phyloP scores from a whole-genome alignment of 2,329 filamentous ascomycete genomes.

The Stemphylium lycopersici region DNA sequence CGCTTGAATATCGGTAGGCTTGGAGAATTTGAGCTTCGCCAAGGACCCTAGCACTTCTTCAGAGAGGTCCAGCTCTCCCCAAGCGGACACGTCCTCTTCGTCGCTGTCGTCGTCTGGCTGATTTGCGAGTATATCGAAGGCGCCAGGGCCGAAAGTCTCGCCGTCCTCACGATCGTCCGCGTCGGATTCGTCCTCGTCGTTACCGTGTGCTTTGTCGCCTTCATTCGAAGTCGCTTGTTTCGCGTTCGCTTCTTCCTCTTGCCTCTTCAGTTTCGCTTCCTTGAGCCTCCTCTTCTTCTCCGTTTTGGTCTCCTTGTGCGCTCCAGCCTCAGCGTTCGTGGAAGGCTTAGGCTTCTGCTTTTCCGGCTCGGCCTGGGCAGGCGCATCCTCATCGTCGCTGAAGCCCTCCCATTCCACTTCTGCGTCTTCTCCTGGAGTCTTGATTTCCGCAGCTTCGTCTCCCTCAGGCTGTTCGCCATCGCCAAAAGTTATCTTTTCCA shows the following conservation, averaged over 20 bases:
- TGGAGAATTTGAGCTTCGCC: conserved; percentile 77
- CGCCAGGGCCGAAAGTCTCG: conserved; percentile 40
- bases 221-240: conserved; percentile 1
- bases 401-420: conserved; percentile 37
- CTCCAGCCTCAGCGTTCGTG: conserved; percentile 30
- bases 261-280: conserved; percentile 26
- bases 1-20: conserved; percentile 82
- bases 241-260: conserved; percentile 36
- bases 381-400: conserved; percentile 26
- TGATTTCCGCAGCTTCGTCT: background rate
- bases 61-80: conserved; percentile 77
- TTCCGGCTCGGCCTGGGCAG: background rate
- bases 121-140: conserved; percentile 63
- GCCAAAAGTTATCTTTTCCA: conserved; percentile 32
- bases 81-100: conserved; percentile 76
- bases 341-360: conserved; percentile 34
- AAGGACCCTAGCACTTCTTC: conserved; percentile 73
- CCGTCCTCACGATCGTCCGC: conserved; percentile 28
- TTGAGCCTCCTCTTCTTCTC: conserved; percentile 22
- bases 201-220: conserved; percentile 12
- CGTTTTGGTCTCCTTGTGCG: conserved; percentile 18
- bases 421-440: conserved; percentile 9
- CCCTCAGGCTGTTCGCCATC: conserved; percentile 16
- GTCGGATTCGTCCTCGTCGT: conserved; percentile 29
- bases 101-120: conserved; percentile 60